Evolutionary conservation across 108 stramenopile species (phyloP).

Genomic region (Cylindrotheca fusiformis): DNA sequence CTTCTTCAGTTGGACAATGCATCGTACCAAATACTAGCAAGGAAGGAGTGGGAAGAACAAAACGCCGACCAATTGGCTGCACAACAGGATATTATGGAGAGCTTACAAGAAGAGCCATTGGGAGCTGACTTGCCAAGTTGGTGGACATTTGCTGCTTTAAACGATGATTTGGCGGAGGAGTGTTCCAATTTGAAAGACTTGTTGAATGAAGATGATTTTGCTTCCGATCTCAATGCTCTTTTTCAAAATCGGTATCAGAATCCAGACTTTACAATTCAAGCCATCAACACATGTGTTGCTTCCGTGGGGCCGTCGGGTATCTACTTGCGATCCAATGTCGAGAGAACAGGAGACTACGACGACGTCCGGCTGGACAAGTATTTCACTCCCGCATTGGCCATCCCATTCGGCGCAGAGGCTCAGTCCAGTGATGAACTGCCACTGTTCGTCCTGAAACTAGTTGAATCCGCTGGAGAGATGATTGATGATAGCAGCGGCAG

Average conservation of each 20-base stretch:
- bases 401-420: background rate
- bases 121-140: slow-evolving; percentile 5
- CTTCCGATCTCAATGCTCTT: slow-evolving; percentile 6
- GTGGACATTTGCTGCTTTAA: slow-evolving; percentile 19
- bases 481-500: background rate
- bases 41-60: background rate
- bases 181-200: slow-evolving; percentile 9
- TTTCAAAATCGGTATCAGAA: slow-evolving; percentile 1
- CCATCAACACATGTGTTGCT: slow-evolving; percentile 5
- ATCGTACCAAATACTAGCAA: background rate
- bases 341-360: background rate
- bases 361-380: too few relatives aligned
- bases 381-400: background rate
- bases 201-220: slow-evolving; percentile 28
- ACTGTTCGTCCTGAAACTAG: slow-evolving; percentile 8
- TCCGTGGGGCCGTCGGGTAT: slow-evolving; percentile 18
- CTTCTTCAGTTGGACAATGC: background rate
- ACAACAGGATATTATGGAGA: background rate
- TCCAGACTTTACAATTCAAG: background rate
- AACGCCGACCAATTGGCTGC: background rate
- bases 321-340: slow-evolving; percentile 9
- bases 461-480: slow-evolving; percentile 9
- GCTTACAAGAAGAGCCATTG: slow-evolving; percentile 10
- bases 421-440: slow-evolving; percentile 10
- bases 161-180: slow-evolving; percentile 11